Base-by-base conservation (phyloP, 139 green algal genomes). In the Tetratostichococcus sp. region DNA sequence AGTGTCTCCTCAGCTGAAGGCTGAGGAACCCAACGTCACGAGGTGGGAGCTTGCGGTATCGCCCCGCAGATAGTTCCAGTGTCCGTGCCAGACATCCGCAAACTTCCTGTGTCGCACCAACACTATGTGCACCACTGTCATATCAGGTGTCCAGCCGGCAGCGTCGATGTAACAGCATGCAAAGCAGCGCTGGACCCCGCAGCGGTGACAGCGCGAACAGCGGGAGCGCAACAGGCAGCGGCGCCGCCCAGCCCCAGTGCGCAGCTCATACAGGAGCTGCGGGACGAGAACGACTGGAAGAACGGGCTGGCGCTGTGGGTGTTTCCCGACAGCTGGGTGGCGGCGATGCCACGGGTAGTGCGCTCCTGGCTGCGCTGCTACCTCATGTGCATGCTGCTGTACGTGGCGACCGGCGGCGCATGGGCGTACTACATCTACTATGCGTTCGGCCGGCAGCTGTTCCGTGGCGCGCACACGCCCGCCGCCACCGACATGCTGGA, bases 361-460 rank as follows among this genome's bases (percentile, higher is more conserved):
- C 33, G 50, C 16, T 70, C 77, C 25, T 98, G 93, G 93, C 72
- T 96, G 34, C 89, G 93, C 35, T 91, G 86, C 80, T 94, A 84
- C 70, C 50, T 98, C 1, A 72, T 91, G 8, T 89, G 81, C 67
- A 80, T 86, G 25, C 79, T 80, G 1, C 59, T 98, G 1, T 98
- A 97, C 80, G 92, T 91, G 43, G 74, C 65, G 4, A 67, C 92
- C 0, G 88, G 90, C 0, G 75, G 31, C 0, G 1, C 87, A 22
- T 97, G 93, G 93, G 72, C 75, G 4, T 96, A 93, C 71, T 96
- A 95, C 75, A 83, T 81, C 16, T 96, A 97, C 79, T 87, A 80
- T 31, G 89, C 81, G 67, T 94, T 93, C 73, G 87, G 92, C 21
- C 71, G 80, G 33, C 72, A 74, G 59, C 67, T 95, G 0, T 97